Conservation (phyloP, 192 early-diverging fungal genomes). For the Coemansia sp. region DNA sequence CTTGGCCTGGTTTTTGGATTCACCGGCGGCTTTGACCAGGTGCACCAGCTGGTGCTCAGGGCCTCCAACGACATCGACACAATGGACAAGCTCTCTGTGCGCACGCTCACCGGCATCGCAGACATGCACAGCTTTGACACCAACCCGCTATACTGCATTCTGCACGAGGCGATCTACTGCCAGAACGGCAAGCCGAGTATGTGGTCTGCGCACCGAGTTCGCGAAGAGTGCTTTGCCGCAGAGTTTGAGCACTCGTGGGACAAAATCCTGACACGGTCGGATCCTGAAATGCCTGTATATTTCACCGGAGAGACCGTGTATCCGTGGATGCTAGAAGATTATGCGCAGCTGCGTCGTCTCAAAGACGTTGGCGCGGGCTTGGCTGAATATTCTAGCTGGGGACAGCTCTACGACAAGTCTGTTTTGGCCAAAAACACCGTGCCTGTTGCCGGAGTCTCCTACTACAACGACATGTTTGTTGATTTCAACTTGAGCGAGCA, state of each 20-base stretch:
- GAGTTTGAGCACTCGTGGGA: conserved; percentile 53
- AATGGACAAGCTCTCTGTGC: conserved; percentile 39
- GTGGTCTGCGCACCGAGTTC: conserved; percentile 64
- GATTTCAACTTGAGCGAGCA: conserved; percentile 61
- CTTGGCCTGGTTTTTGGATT: conserved; percentile 64
- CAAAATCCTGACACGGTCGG: conserved; percentile 26
- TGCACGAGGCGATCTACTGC: conserved; percentile 70
- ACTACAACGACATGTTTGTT: conserved; percentile 76
- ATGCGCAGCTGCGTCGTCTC: conserved; percentile 59
- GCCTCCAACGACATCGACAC: conserved; percentile 51
- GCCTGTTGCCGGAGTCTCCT: conserved; percentile 62
- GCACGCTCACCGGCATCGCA: conserved; percentile 48
- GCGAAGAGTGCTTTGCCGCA: conserved; percentile 50
- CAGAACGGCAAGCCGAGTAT: conserved; percentile 57
- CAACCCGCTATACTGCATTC: conserved; percentile 64
- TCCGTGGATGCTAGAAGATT: conserved; percentile 75
- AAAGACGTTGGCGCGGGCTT: conserved; percentile 60
- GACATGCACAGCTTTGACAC: conserved; percentile 54
- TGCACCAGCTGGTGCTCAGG: conserved; percentile 59
- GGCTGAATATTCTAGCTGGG: conserved; percentile 59
- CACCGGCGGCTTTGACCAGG: conserved; percentile 62
- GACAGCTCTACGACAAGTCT: conserved; percentile 58
- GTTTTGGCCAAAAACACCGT: conserved; percentile 53
- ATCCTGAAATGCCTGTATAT: conserved; percentile 44
- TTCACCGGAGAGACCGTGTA: conserved; percentile 72